A percentile compares a stretch with the other conserved stretches of the same genome.
phyloP scores from a whole-genome alignment of 2,329 filamentous ascomycete species.

The Botryotinia globosa region DNA sequence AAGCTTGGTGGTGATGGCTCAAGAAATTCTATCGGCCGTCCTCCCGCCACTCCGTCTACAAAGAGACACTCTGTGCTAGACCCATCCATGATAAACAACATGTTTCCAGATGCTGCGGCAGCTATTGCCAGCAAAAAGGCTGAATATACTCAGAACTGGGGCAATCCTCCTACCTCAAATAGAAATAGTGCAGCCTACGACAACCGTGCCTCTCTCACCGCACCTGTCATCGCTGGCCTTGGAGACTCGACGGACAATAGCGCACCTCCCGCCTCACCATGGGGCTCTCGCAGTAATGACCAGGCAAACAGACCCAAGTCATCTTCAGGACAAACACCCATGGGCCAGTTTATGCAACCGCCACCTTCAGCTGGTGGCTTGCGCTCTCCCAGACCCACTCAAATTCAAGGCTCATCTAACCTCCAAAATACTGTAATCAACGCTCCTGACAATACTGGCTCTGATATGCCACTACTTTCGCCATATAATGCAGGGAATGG shows the following conservation, averaged over 20 bases:
- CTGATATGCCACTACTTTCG: constrained; percentile 81
- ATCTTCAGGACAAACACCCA: constrained; percentile 72
- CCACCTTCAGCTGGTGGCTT: constrained; percentile 66
- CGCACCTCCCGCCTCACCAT: constrained; percentile 72
- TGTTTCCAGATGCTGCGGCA: constrained; percentile 97
- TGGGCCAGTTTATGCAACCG: constrained; percentile 93
- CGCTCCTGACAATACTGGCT: constrained; percentile 62
- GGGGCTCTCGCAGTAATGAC: constrained; percentile 59
- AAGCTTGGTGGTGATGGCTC: constrained; percentile 86
- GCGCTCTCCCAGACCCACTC: constrained; percentile 70
- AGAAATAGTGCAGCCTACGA: constrained; percentile 84
- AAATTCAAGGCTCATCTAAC: constrained; percentile 62
- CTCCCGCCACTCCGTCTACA: constrained; percentile 70
- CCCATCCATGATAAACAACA: constrained; percentile 89
- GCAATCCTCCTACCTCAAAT: constrained; percentile 84
- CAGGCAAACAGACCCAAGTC: constrained; percentile 67
- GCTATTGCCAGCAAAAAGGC: constrained; percentile 99
- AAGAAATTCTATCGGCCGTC: constrained; percentile 81
- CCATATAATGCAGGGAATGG: constrained; percentile 77
- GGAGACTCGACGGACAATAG: constrained; percentile 60
- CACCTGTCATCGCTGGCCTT: constrained; percentile 71
- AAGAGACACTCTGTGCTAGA: constrained; percentile 97
- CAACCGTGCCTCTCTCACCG: constrained; percentile 67
- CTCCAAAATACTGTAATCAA: constrained; percentile 83
- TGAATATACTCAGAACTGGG: constrained; percentile 93